These are phyloP conservation scores for Globisporangium cederbergense DNA, from an alignment of 352 stramenopile genomes.

Conservation along the genomic window DNA sequence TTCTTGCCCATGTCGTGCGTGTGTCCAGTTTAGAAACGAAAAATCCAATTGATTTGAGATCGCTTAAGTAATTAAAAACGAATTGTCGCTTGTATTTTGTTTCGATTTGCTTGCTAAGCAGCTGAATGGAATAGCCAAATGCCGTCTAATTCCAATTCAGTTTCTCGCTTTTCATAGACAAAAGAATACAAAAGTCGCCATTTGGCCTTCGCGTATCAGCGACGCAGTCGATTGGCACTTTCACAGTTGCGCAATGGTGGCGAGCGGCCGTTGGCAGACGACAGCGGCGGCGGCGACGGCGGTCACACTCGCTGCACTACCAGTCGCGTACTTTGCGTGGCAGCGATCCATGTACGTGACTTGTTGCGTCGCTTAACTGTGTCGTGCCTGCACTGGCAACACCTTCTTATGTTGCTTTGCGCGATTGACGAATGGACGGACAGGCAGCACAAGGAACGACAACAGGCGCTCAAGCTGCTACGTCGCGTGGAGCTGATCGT, in stretches of 20 bases:
- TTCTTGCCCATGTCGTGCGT: slow-evolving; percentile 66
- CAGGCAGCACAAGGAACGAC: slow-evolving; percentile 35
- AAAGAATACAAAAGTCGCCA: background rate
- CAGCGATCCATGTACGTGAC: slow-evolving; percentile 30
- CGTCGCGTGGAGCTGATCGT: slow-evolving; percentile 72
- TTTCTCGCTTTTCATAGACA: background rate
- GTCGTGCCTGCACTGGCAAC: background rate
- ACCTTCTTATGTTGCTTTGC: background rate
- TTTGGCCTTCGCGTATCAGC: background rate
- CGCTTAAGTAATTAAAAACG: no score
- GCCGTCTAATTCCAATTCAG: no score
- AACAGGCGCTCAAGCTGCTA: slow-evolving; percentile 61
- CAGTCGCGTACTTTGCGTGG: slow-evolving; percentile 42
- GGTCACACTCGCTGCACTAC: slow-evolving; percentile 27
- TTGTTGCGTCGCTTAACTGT: background rate
- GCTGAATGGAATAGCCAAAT: background rate
- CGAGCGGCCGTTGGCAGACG: slow-evolving; percentile 20
- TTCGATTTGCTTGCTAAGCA: background rate
- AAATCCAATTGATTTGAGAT: no score
- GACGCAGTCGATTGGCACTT: slow-evolving; percentile 6
- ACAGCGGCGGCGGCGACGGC: slow-evolving; percentile 8
- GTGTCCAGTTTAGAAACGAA: slow-evolving; percentile 41
- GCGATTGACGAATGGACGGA: background rate
- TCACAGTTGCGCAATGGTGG: slow-evolving; percentile 6
- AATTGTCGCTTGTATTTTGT: no score